phyloP scores from a whole-genome alignment of 2,329 filamentous ascomycete genomes.

The Ascochyta koolunga region DNA sequence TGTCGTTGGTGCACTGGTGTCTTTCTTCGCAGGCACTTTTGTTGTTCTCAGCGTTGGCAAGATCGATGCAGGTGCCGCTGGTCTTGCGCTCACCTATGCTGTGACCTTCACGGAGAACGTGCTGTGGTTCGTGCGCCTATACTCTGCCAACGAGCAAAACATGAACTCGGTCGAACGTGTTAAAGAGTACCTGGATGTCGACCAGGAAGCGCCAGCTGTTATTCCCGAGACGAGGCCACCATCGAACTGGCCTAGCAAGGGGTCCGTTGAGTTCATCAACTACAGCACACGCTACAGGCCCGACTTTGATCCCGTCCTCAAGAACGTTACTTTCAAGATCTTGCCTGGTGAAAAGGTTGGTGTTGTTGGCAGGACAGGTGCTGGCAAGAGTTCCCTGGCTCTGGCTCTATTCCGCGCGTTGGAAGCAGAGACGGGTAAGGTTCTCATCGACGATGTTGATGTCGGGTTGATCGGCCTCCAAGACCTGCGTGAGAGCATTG shows the following conservation, averaged over 20 bases:
- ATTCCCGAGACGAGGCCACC: constrained; percentile 80
- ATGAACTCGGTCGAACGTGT: constrained; percentile 99
- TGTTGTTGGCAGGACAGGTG: constrained; percentile 93
- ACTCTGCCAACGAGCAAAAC: constrained; percentile 95
- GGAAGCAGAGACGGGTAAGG: constrained; percentile 87
- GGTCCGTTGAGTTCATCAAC: constrained; percentile 82
- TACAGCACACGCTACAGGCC: constrained; percentile 89
- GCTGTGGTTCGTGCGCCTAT: constrained; percentile 92
- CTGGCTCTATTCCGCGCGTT: constrained; percentile 91
- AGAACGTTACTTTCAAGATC: constrained; percentile 84
- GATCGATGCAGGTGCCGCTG: constrained; percentile 89
- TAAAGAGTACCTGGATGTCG: constrained; percentile 95
- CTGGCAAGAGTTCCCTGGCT: constrained; percentile 94
- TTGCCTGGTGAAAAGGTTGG: constrained; percentile 88
- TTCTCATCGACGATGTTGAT: constrained; percentile 89
- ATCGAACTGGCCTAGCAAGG: constrained; percentile 81
- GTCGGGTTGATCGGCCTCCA: constrained; percentile 89
- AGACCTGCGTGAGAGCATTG: constrained; percentile 90
- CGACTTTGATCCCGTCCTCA: constrained; percentile 86
- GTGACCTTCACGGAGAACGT: constrained; percentile 97
- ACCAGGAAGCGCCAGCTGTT: constrained; percentile 84
- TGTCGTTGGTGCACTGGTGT: constrained; percentile 84
- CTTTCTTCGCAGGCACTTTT: constrained; percentile 92
- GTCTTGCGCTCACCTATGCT: constrained; percentile 92
- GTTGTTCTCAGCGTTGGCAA: constrained; percentile 81